A percentile compares a stretch with the other conserved stretches of the same genome.
Evolutionary conservation across 371 early-diverging fungal genomes (phyloP).

Genomic region (Capillidium heterosporum): DNA sequence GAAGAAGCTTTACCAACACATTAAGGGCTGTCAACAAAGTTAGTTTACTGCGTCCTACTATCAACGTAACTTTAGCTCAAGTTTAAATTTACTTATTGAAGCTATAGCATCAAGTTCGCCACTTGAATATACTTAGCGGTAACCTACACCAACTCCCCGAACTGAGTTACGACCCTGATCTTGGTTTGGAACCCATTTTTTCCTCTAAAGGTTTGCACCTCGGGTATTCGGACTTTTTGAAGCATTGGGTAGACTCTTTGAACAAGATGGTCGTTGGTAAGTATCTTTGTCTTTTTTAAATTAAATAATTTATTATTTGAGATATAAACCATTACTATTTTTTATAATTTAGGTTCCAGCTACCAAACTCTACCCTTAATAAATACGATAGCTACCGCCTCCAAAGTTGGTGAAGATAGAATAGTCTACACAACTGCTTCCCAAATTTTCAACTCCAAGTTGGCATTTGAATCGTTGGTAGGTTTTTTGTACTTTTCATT

Average conservation of each 20-base stretch:
- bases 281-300: background rate
- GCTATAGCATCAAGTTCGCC: background rate
- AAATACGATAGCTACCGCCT: background rate
- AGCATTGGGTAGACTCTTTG: slow-evolving; percentile 5
- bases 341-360: background rate
- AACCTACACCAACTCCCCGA: background rate
- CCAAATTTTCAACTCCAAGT: slow-evolving; percentile 2
- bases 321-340: too few species aligned
- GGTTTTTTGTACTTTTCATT: background rate
- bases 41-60: background rate
- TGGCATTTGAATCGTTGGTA: background rate
- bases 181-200: slow-evolving; percentile 2
- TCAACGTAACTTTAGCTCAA: background rate
- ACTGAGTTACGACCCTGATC: background rate
- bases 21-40: background rate
- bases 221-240: background rate
- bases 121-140: background rate
- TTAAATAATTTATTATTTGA: background rate
- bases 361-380: background rate
- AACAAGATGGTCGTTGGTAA: slow-evolving; percentile 5
- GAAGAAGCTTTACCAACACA: background rate
- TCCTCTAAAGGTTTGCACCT: background rate
- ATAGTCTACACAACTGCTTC: slow-evolving; percentile 3
- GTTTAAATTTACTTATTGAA: background rate
- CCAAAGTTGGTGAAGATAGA: background rate